A percentile compares a stretch with the other conserved stretches of the same genome.
phyloP scores from a whole-genome alignment of 2,329 filamentous ascomycete genomes.

The Colletotrichum sp. region DNA sequence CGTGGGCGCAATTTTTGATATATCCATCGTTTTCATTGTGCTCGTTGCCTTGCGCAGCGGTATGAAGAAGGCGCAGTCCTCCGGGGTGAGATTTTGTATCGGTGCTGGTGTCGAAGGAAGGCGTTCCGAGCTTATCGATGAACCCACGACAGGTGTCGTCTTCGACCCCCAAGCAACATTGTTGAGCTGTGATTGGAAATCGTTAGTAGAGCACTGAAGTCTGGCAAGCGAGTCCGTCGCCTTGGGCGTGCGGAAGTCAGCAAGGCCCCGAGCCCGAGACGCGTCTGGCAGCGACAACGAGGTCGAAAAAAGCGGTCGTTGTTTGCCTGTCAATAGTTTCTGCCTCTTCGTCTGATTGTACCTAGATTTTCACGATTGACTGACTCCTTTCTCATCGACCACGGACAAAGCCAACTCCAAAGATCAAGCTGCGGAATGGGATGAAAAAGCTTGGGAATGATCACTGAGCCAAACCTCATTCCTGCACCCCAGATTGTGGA shows the following conservation, averaged over 20 bases:
- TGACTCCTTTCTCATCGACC: neutral
- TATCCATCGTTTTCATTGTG: slow-evolving; percentile 25
- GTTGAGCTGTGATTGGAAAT: too few relatives aligned
- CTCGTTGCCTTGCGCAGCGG: slow-evolving; percentile 21
- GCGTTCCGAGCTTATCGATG: too few relatives aligned
- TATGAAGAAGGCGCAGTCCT: slow-evolving; percentile 2
- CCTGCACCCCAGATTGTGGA: neutral
- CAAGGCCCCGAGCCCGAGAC: neutral
- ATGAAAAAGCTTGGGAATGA: neutral
- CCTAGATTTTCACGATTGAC: neutral
- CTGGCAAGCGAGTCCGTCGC: too few relatives aligned
- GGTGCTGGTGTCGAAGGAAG: too few relatives aligned
- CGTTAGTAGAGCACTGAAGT: too few relatives aligned
- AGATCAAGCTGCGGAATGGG: neutral
- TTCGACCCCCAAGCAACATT: too few relatives aligned
- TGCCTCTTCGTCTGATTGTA: neutral
- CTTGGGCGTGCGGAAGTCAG: neutral
- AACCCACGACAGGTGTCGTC: too few relatives aligned
- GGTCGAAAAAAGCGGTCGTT: neutral
- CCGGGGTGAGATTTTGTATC: too few relatives aligned
- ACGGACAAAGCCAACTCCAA: neutral
- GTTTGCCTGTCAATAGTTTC: neutral
- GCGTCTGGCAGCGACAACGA: neutral
- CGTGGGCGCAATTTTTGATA: slow-evolving; percentile 20
- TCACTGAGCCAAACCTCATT: neutral